These are phyloP conservation scores for Gautieria morchelliformis DNA, from an alignment of 768 basidiomycete species.

Conservation along the genomic window DNA sequence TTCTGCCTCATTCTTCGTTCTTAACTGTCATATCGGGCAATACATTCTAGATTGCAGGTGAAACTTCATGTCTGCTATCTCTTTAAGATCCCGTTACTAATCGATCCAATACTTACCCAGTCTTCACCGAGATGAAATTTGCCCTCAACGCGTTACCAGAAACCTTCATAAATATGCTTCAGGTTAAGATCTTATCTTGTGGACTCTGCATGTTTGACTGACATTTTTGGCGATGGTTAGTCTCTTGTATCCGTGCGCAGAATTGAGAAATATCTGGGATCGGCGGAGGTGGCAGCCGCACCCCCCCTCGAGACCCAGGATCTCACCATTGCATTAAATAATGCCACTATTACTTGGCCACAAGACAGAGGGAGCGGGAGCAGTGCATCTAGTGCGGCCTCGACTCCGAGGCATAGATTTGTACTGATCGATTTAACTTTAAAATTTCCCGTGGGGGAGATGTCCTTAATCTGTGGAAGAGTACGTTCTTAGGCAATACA, in stretches of 20 bases:
- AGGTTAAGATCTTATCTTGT: constrained; percentile 31
- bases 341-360: constrained; percentile 88
- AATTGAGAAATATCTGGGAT: constrained; percentile 81
- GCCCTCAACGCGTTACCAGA: constrained; percentile 84
- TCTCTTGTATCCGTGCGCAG: constrained; percentile 78
- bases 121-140: constrained; percentile 84
- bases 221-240: constrained; percentile 23
- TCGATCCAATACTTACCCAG: constrained; percentile 22
- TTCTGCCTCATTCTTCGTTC: not conserved
- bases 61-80: constrained; percentile 4
- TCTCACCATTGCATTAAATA: constrained; percentile 63
- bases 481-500: not conserved
- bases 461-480: constrained; percentile 77
- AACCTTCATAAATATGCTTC: constrained; percentile 83
- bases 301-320: constrained; percentile 46
- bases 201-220: not conserved
- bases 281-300: constrained; percentile 60
- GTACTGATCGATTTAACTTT: constrained; percentile 69
- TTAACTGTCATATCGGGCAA: not conserved
- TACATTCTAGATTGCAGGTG: constrained; percentile 32
- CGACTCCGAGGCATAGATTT: constrained; percentile 71
- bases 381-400: constrained; percentile 40
- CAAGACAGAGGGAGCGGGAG: constrained; percentile 47
- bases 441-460: constrained; percentile 67
- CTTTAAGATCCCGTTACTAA: not conserved